Evolutionary conservation across 148 eudicot genomes (phyloP).

Genomic region (Rhododendron griersonianum): DNA sequence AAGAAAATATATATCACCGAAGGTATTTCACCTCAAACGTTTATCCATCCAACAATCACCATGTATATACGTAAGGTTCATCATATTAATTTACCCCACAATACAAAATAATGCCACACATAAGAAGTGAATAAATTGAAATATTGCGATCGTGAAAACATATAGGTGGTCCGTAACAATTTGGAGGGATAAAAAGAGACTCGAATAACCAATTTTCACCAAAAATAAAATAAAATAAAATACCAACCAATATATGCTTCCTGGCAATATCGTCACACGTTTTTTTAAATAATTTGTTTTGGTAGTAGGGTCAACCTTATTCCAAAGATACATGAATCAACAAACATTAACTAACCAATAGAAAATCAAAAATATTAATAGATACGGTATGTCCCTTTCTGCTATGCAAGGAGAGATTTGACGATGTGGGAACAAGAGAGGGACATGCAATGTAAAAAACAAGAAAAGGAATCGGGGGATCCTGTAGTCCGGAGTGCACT

Average conservation of each 20-base stretch:
- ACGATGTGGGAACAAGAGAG: neutral
- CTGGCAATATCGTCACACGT: neutral
- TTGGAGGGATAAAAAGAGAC: neutral
- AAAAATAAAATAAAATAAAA: neutral
- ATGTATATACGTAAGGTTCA: neutral
- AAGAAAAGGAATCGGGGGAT: neutral
- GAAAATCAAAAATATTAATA: neutral
- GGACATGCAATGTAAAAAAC: neutral
- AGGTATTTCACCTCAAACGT: too few species aligned
- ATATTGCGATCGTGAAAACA: neutral
- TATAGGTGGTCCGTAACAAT: too few species aligned
- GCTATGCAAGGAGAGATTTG: neutral
- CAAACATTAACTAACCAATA: neutral
- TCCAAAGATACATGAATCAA: neutral
- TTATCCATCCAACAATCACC: too few species aligned
- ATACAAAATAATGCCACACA: neutral
- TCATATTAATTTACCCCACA: neutral
- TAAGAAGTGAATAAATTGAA: neutral
- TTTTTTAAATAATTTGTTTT: neutral
- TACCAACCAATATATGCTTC: neutral
- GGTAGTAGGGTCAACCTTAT: neutral
- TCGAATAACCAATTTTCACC: neutral
- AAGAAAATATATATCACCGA: too few species aligned
- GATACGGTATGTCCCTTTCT: neutral
- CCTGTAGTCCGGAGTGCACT: neutral